Percentiles rank a stretch among this genome's conserved stretches.
Evolutionary conservation across 176 grass and related monocot genomes (phyloP).

Genomic region (Alopecurus myosuroides): DNA sequence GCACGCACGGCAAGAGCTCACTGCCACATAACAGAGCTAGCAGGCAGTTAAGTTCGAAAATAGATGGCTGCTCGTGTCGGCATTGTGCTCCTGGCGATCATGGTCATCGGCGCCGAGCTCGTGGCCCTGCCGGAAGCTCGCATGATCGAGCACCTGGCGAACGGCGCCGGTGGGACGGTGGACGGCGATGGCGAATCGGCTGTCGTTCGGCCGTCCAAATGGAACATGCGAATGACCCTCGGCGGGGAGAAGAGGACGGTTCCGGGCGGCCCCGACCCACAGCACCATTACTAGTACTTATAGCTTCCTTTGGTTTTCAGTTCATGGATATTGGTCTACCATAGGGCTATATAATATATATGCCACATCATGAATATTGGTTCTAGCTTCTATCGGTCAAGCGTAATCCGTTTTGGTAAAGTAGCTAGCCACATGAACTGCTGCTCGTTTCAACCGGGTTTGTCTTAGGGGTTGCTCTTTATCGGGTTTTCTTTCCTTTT

Average conservation of each 20-base stretch:
- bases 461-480: too few relatives aligned
- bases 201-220: background rate
- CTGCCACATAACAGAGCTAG: background rate
- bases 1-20: background rate
- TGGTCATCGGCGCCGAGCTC: slow-evolving; percentile 14
- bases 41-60: background rate
- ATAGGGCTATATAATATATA: too few relatives aligned
- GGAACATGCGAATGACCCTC: slow-evolving; percentile 18
- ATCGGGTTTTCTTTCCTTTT: too few relatives aligned
- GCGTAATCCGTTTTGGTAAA: background rate
- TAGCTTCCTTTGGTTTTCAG: background rate
- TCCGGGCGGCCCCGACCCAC: slow-evolving; percentile 37
- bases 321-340: background rate
- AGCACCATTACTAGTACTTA: slow-evolving; percentile 31
- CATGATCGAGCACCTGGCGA: background rate
- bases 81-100: slow-evolving; percentile 27
- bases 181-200: background rate
- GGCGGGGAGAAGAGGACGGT: slow-evolving; percentile 20
- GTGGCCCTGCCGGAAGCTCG: slow-evolving; percentile 10
- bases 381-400: background rate
- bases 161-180: too few relatives aligned
- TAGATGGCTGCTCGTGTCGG: slow-evolving; percentile 20
- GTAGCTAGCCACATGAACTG: background rate
- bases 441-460: too few relatives aligned
- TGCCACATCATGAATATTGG: background rate